phyloP scores from a whole-genome alignment of 371 early-diverging fungal species.

The Mortierella sp. region DNA sequence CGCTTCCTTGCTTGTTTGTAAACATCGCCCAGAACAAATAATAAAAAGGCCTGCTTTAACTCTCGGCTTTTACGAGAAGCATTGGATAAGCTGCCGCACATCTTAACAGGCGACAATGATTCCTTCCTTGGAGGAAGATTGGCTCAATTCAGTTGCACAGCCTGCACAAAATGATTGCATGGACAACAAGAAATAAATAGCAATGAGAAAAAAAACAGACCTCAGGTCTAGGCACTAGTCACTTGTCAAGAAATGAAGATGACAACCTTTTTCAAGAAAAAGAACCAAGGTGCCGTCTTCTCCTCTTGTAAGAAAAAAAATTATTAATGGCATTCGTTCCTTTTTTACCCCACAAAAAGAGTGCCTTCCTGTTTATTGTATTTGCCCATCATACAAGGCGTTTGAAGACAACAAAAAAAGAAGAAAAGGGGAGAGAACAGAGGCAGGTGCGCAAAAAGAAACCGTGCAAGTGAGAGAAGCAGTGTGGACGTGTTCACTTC shows the following conservation, averaged over 20 bases:
- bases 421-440: background rate
- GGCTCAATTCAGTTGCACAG: background rate
- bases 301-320: background rate
- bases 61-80: background rate
- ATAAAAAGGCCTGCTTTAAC: too few species aligned
- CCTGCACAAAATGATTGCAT: slow-evolving; percentile 1
- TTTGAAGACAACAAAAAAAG: background rate
- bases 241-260: background rate
- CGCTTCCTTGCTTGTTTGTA: background rate
- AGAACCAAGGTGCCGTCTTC: background rate
- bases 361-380: background rate
- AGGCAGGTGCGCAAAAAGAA: background rate
- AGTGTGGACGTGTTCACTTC: slow-evolving; percentile 10
- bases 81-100: background rate
- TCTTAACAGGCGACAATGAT: background rate
- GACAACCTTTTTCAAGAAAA: background rate
- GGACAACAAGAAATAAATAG: background rate
- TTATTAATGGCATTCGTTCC: background rate
- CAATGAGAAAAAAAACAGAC: background rate
- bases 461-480: background rate
- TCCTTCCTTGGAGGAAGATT: background rate
- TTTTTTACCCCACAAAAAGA: slow-evolving; percentile 1
- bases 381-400: background rate
- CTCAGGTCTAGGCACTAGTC: background rate
- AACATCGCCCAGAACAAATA: too few species aligned